Evolutionary conservation across 2,329 filamentous ascomycete genomes (phyloP), one percentile per base, ranked within the genome.

Genomic region (Apiospora arundinis): DNA sequence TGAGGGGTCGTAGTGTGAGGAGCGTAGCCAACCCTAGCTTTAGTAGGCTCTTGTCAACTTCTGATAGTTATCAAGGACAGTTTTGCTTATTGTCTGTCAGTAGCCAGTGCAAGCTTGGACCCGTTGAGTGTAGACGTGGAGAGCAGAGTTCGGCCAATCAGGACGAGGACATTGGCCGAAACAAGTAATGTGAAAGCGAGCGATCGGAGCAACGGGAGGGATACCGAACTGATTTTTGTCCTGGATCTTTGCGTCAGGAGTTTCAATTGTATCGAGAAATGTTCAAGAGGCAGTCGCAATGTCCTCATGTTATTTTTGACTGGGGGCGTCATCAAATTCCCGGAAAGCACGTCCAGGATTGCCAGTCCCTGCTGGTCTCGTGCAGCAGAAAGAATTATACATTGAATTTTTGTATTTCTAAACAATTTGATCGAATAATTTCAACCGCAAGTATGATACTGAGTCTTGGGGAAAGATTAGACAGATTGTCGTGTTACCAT

Each of bases 61-160:
- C 3, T 32, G 32, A 6, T 32, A 32, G 2, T 16, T 60, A 40
- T 21, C 11, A 18, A 63, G 16, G 7, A 16, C 28, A 2, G 28
- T 18, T n/a, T 60, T 60, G 52, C 52, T 37, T 60, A 37, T 60
- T n/a, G 52, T n/a, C 32, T n/a, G 28, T n/a, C 32, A 40, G 28
- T 32, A 63, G 52, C 52, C n/a, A 14, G 14, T 11, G 52, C 5
- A 21, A 37, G 18, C 9, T 37, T 63, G 23, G 49, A 16, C 49
- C 49, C 25, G 49, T 63, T 40, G 56, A n/a, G 8, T n/a, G 32
- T 9, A 40, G 56, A 63, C 56, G 28, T 37, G 52, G 52, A 37
- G 52, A 60, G 52, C 52, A 37, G 52, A 37, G 16, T 21, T 37
- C 52, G 14, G n/a, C 56, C 56, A 63, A 63, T 63, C 56, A 63